Evolutionary conservation across 768 basidiomycete species (phyloP).

Genomic region (Collybiopsis confluens): DNA sequence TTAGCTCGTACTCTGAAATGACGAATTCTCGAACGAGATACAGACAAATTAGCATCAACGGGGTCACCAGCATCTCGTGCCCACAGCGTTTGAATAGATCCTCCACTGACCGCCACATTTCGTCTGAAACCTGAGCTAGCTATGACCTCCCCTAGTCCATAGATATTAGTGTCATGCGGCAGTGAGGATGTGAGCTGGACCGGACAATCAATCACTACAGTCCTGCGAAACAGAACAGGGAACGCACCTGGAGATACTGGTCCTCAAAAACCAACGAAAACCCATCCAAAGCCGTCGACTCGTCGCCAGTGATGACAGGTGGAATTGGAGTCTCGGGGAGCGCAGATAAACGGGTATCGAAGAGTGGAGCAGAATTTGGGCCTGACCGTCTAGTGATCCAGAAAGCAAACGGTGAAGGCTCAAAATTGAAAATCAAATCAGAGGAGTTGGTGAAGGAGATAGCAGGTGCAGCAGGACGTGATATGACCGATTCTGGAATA

Average conservation of each 20-base stretch:
- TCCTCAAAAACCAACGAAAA: conserved; percentile 77
- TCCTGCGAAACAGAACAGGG: not conserved
- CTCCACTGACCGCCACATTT: conserved; percentile 49
- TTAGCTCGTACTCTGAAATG: not conserved
- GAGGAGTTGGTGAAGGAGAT: conserved; percentile 35
- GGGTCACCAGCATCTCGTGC: conserved; percentile 60
- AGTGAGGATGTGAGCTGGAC: conserved; percentile 58
- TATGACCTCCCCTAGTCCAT: conserved; percentile 73
- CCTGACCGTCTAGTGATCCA: conserved; percentile 72
- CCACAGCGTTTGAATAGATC: conserved; percentile 68
- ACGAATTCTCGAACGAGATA: conserved; percentile 3
- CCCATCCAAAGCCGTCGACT: conserved; percentile 52
- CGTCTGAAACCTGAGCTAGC: conserved; percentile 67
- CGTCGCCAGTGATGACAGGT: conserved; percentile 46
- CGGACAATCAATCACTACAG: not conserved
- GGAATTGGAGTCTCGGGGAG: conserved; percentile 57
- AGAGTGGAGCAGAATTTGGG: conserved; percentile 51
- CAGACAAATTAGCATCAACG: conserved; percentile 64
- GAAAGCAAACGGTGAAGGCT: conserved; percentile 65
- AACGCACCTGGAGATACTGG: conserved; percentile 64
- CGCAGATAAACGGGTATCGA: conserved; percentile 64
- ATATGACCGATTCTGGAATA: conserved; percentile 51
- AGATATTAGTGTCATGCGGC: conserved; percentile 65
- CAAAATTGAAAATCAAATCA: conserved; percentile 68
- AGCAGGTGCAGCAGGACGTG: conserved; percentile 33